Conservation (phyloP, 1,284 basidiomycete genomes). For the Irpex lacteus region DNA sequence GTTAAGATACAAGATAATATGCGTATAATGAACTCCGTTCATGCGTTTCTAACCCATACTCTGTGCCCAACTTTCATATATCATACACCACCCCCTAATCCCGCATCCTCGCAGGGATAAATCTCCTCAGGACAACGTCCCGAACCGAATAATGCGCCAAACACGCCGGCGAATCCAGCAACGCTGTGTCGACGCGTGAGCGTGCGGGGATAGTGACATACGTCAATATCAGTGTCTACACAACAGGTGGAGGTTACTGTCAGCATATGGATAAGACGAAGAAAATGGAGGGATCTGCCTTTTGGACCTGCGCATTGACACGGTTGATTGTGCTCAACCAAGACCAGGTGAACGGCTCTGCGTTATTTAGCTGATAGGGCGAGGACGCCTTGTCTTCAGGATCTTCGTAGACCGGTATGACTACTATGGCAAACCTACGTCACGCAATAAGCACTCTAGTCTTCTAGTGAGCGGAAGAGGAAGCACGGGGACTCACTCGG, state of each 20-base stretch:
- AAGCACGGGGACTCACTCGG: conserved; percentile 62
- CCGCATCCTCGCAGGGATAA: conserved; percentile 90
- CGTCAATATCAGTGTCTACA: conserved; percentile 82
- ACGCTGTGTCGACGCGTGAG: conserved; percentile 46
- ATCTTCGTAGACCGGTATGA: conserved; percentile 90
- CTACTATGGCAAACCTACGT: conserved; percentile 81
- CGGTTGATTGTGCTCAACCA: conserved; percentile 98
- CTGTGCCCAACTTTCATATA: not conserved
- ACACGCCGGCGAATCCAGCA: conserved; percentile 68
- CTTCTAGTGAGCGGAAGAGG: not conserved
- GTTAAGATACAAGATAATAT: too few relatives aligned
- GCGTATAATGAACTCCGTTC: too few relatives aligned
- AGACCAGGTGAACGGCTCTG: conserved; percentile 83
- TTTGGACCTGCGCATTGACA: conserved; percentile 96
- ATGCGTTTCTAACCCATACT: too few relatives aligned
- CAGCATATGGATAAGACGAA: not conserved
- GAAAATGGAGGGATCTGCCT: conserved; percentile 47
- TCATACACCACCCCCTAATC: conserved; percentile 47
- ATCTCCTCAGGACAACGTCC: conserved; percentile 85
- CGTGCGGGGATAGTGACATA: conserved; percentile 88
- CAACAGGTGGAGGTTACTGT: not conserved
- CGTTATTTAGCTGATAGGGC: conserved; percentile 59
- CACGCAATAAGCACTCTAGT: not conserved
- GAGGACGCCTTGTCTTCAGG: conserved; percentile 64
- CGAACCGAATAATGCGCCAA: conserved; percentile 74